Base-by-base conservation (phyloP, 345 rosid species). In the Pelargonium nanum region DNA sequence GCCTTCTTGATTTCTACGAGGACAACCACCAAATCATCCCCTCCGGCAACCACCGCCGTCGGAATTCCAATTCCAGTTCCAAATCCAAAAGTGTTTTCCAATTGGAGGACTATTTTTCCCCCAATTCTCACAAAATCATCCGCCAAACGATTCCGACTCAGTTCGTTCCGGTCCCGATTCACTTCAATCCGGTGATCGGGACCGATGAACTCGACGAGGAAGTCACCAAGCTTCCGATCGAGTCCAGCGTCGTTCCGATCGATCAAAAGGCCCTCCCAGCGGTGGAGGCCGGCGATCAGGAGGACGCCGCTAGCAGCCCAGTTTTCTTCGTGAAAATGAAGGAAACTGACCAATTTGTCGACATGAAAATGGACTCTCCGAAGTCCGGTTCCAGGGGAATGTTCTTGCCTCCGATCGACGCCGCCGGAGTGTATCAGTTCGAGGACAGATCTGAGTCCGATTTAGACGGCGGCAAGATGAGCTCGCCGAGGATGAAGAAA, bases 321-420 rank as follows among this genome's bases (percentile, higher is more conserved):
- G 85, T 92, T 69, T 89, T 81, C 95, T 91, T 91, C 81, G 88
- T 80, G 84, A 88, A 79, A 73, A 69, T 69, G 78, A 85, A 77
- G 83, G 93, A 86, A 75, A 75, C 73, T 72, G 80, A 92, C 75
- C 77, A 92, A 92, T 92, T 84, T 66, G 91, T 71, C 93, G 98
- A 92, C 96, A 85, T 83, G 91, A 91, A 77, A 82, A 19, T 87
- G 85, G 89, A 80, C 74, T 71, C 84, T 21, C 86, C 87, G 8
- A 81, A 58, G 77, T 77, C 85, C 54, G 65, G 69, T 55, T 50
- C 62, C 2, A 78, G 63, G 34, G 72, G 72, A 1, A 58, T 56
- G 22, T 25, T 63, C 4, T 40, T 66, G 25, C 75, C 78, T 55
- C 79, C 74, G 50, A 60, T 79, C 56, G 89, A 83, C 53, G 65